phyloP scores from a whole-genome alignment of 2,329 filamentous ascomycete species.

The Celoporthe dispersa region DNA sequence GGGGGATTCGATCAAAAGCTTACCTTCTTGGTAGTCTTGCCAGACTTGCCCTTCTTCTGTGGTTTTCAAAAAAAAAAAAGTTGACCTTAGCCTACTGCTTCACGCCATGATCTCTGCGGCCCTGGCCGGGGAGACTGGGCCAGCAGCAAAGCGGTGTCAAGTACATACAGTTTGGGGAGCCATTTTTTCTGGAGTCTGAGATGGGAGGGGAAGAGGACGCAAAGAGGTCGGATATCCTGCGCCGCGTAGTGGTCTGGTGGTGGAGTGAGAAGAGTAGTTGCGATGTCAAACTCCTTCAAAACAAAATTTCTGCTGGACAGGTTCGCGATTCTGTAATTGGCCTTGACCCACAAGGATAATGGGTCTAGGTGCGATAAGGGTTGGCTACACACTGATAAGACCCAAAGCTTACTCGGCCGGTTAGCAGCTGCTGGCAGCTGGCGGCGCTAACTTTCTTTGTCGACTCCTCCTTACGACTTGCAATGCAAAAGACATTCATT shows the following conservation, averaged over 20 bases:
- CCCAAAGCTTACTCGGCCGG: background rate
- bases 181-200: slow-evolving; percentile 65
- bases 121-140: slow-evolving; percentile 53
- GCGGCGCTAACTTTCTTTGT: too few species aligned
- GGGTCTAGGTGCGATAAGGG: slow-evolving; percentile 19
- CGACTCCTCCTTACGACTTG: too few species aligned
- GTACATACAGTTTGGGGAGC: slow-evolving; percentile 87
- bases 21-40: slow-evolving; percentile 87
- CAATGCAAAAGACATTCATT: too few species aligned
- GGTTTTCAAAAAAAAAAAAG: slow-evolving; percentile 45
- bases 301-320: background rate
- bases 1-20: slow-evolving; percentile 31
- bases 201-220: slow-evolving; percentile 46
- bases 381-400: background rate
- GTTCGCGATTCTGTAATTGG: background rate
- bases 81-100: slow-evolving; percentile 96
- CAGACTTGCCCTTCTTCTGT: slow-evolving; percentile 70
- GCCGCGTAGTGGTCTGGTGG: slow-evolving; percentile 49
- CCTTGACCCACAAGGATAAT: background rate
- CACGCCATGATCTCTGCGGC: slow-evolving; percentile 55
- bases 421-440: slow-evolving; percentile 19
- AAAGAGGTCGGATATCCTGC: slow-evolving; percentile 82
- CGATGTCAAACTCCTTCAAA: slow-evolving; percentile 9
- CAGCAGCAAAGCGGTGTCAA: slow-evolving; percentile 92
- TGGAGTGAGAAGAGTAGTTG: slow-evolving; percentile 12